phyloP scores from a whole-genome alignment of 768 basidiomycete species.

The Leccinum uliginosum region DNA sequence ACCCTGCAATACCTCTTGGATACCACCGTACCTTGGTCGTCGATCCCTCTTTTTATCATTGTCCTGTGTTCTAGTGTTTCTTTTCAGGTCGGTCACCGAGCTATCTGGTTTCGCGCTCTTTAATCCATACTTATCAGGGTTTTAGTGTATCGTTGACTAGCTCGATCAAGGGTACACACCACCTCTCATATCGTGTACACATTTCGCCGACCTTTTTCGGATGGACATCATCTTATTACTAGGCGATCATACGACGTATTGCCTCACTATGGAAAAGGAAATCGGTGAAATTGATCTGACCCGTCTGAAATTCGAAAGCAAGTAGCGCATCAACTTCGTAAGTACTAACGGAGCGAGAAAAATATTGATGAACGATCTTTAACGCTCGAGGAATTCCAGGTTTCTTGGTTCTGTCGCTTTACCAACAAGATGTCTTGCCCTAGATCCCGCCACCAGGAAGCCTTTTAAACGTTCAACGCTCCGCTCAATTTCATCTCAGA shows the following conservation, averaged over 20 bases:
- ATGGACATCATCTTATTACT: neutral
- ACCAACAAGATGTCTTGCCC: too few species aligned
- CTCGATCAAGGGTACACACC: slow-evolving; percentile 12
- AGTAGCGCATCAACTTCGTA: neutral
- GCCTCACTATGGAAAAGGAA: too few species aligned
- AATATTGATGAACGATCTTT: neutral
- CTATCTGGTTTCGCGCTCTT: neutral
- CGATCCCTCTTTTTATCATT: neutral
- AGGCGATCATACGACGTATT: neutral
- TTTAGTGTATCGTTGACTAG: slow-evolving; percentile 11
- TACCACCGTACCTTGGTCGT: slow-evolving; percentile 14
- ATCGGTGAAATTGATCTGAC: too few species aligned
- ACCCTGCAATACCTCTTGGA: slow-evolving; percentile 21
- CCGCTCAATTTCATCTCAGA: neutral
- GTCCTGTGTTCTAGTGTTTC: neutral
- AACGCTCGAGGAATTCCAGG: neutral
- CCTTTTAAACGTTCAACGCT: neutral
- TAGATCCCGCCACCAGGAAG: too few species aligned
- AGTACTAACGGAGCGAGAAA: neutral
- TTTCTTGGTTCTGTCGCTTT: neutral
- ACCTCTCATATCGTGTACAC: slow-evolving; percentile 10
- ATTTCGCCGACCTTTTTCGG: neutral
- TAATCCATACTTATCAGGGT: slow-evolving; percentile 2
- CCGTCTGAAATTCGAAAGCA: neutral
- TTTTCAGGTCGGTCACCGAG: slow-evolving; percentile 2